These are phyloP conservation scores for Psilocybe subaeruginosa DNA, from an alignment of 768 basidiomycete genomes.

Conservation along the genomic window DNA sequence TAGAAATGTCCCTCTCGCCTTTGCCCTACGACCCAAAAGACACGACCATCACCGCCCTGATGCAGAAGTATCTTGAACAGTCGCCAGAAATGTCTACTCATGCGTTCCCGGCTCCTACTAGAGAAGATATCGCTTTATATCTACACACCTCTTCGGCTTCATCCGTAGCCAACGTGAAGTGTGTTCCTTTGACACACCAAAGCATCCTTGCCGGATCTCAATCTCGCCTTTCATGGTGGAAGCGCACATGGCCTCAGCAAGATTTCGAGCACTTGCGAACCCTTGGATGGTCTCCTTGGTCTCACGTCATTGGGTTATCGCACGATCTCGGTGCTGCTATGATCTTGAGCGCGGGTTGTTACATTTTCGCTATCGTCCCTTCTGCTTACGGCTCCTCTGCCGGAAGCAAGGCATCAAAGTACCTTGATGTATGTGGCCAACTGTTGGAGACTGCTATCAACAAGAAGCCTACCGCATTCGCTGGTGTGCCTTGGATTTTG, in stretches of 20 bases:
- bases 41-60: slow-evolving; percentile 31
- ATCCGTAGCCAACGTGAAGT: slow-evolving; percentile 34
- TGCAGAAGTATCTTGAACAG: slow-evolving; percentile 29
- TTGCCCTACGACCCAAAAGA: slow-evolving; percentile 25
- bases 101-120: slow-evolving; percentile 22
- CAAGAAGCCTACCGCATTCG: slow-evolving; percentile 27
- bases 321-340: slow-evolving; percentile 29
- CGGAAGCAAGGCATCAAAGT: slow-evolving; percentile 14
- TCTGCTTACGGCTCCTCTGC: slow-evolving; percentile 25
- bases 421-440: slow-evolving; percentile 27
- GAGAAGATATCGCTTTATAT: slow-evolving; percentile 29
- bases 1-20: slow-evolving; percentile 23
- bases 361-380: slow-evolving; percentile 34
- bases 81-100: slow-evolving; percentile 22
- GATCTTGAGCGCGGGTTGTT: slow-evolving; percentile 32
- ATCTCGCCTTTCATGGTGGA: slow-evolving; percentile 30
- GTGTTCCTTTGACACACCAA: slow-evolving; percentile 33
- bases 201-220: slow-evolving; percentile 27
- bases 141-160: slow-evolving; percentile 39
- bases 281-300: slow-evolving; percentile 37
- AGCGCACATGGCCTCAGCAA: slow-evolving; percentile 28
- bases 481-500: slow-evolving; percentile 36
- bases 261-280: slow-evolving; percentile 28
- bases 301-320: slow-evolving; percentile 33
- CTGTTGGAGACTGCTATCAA: slow-evolving; percentile 28